These are phyloP conservation scores for Cyberlindnera petersonii DNA, from an alignment of 805 yeast genomes.

Conservation along the genomic window DNA sequence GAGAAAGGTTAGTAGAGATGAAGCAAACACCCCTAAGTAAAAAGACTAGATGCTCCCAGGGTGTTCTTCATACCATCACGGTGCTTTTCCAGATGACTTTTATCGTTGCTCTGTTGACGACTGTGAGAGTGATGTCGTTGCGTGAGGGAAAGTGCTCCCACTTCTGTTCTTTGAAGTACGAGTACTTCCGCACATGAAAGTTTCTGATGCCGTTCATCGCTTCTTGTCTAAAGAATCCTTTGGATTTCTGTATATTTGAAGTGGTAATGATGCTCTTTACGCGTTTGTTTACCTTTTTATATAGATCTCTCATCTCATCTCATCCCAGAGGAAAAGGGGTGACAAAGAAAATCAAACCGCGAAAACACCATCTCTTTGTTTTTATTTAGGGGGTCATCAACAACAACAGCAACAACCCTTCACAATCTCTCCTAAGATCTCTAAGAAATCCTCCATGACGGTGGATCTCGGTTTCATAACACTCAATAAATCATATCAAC, in stretches of 20 bases:
- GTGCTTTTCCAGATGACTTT: constrained; percentile 21
- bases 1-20: neutral
- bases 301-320: too few species aligned
- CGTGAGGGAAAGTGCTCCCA: constrained; percentile 29
- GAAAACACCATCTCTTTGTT: neutral
- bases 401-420: too few species aligned
- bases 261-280: too few species aligned
- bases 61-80: constrained; percentile 16
- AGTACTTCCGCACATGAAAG: constrained; percentile 23
- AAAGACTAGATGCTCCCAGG: too few species aligned
- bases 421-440: too few species aligned
- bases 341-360: neutral
- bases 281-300: constrained; percentile 5
- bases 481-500: too few species aligned
- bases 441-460: too few species aligned
- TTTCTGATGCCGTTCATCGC: constrained; percentile 4
- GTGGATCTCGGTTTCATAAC: too few species aligned
- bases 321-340: neutral
- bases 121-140: constrained; percentile 17
- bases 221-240: too few species aligned
- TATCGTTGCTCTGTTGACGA: constrained; percentile 5
- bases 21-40: too few species aligned
- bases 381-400: too few species aligned
- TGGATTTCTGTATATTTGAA: too few species aligned
- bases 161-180: constrained; percentile 12